Conservation (phyloP, 768 basidiomycete species). For the Boletus rubroflammeus region DNA sequence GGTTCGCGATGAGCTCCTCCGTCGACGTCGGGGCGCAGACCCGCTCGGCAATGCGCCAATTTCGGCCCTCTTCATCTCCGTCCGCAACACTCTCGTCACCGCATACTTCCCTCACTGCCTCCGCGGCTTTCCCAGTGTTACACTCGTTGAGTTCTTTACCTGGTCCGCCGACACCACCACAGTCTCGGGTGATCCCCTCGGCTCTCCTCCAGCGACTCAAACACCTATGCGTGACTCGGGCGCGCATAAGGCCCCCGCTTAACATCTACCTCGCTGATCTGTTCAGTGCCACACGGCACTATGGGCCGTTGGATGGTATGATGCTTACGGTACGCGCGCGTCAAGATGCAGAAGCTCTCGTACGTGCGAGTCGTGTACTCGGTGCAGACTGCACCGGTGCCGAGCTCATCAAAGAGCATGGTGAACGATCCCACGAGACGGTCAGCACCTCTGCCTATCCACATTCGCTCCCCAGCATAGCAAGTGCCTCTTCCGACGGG, state of each 20-base stretch:
- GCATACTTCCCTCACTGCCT: slow-evolving; percentile 27
- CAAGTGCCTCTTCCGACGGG: slow-evolving; percentile 21
- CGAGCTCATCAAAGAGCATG: slow-evolving; percentile 44
- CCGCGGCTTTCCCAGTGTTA: slow-evolving; percentile 21
- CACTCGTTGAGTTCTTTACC: slow-evolving; percentile 12
- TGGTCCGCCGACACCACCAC: slow-evolving; percentile 28
- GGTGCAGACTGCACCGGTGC: slow-evolving; percentile 59
- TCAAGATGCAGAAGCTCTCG: slow-evolving; percentile 63
- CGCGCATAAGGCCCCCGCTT: slow-evolving; percentile 49
- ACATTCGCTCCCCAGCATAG: slow-evolving; percentile 14
- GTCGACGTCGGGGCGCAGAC: slow-evolving; percentile 46
- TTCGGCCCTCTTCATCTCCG: slow-evolving; percentile 28
- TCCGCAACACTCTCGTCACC: slow-evolving; percentile 30
- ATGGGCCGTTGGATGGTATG: slow-evolving; percentile 63
- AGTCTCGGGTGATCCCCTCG: slow-evolving; percentile 30
- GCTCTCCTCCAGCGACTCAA: slow-evolving; percentile 30
- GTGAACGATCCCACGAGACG: slow-evolving; percentile 20
- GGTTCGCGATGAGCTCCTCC: slow-evolving; percentile 73
- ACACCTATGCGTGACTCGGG: slow-evolving; percentile 30
- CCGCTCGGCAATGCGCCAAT: slow-evolving; percentile 32
- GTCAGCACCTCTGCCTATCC: slow-evolving; percentile 18
- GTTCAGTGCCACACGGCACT: slow-evolving; percentile 71
- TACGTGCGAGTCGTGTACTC: slow-evolving; percentile 63
- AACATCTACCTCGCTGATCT: slow-evolving; percentile 68
- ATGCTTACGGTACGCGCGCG: slow-evolving; percentile 59